Conservation (phyloP, 352 stramenopile species). For the Pythium periplocum region DNA sequence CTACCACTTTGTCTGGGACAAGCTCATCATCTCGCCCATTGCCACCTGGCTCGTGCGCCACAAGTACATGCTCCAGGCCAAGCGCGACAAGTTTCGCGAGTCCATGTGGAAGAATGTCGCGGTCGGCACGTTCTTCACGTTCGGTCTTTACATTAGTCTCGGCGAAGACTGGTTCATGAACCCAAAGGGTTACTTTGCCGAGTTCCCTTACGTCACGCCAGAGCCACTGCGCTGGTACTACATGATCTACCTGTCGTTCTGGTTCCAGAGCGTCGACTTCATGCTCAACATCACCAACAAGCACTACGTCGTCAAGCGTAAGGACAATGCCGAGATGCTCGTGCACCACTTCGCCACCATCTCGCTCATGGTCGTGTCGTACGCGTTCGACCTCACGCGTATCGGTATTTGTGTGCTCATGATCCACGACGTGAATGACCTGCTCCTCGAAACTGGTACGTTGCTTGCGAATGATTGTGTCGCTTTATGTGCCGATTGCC, state of each 20-base stretch:
- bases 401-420: conserved; percentile 74
- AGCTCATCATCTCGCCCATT: conserved; percentile 46
- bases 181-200: conserved; percentile 57
- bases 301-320: conserved; percentile 79
- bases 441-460: conserved; percentile 62
- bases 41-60: conserved; percentile 37
- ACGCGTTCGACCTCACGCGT: conserved; percentile 64
- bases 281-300: conserved; percentile 80
- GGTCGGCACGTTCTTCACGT: conserved; percentile 51
- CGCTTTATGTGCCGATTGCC: conserved; percentile 3
- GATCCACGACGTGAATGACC: conserved; percentile 79
- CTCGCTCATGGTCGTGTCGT: conserved; percentile 74
- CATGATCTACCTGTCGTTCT: conserved; percentile 81
- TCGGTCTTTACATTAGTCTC: conserved; percentile 57
- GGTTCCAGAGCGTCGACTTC: conserved; percentile 80
- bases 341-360: conserved; percentile 76
- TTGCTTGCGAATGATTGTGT: conserved; percentile 5
- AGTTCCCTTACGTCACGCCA: conserved; percentile 38
- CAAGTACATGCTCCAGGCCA: conserved; percentile 42
- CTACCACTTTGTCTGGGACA: conserved; percentile 73
- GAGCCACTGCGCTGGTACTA: conserved; percentile 77
- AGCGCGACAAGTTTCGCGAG: conserved; percentile 80
- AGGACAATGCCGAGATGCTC: conserved; percentile 80
- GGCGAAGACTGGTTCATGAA: conserved; percentile 73
- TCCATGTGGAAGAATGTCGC: conserved; percentile 79